phyloP scores from a whole-genome alignment of 2,329 filamentous ascomycete species.

The Cadophora sp. region DNA sequence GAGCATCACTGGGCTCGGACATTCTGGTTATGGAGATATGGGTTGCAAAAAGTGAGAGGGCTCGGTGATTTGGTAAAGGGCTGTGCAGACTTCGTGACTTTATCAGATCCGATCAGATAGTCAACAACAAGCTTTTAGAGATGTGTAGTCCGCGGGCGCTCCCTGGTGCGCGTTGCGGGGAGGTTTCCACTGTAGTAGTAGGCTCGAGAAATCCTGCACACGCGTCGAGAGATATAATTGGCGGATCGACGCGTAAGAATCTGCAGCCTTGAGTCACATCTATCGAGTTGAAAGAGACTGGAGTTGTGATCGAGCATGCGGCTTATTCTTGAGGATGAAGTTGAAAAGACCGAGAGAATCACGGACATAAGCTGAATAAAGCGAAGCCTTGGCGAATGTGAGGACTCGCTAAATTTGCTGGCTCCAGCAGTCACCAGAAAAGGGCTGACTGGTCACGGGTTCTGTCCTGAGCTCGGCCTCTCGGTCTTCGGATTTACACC shows the following conservation, averaged over 20 bases:
- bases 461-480: background rate
- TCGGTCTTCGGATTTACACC: background rate
- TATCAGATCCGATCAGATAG: conserved; percentile 10
- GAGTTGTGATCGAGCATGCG: background rate
- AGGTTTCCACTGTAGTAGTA: conserved; percentile 1
- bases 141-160: background rate
- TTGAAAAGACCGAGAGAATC: conserved; percentile 12
- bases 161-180: background rate
- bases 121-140: background rate
- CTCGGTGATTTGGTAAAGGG: background rate
- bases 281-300: background rate
- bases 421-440: background rate
- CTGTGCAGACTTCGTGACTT: conserved; percentile 6
- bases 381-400: background rate
- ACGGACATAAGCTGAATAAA: background rate
- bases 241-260: background rate
- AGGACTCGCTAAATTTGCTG: background rate
- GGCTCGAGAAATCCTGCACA: background rate
- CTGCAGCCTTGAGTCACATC: background rate
- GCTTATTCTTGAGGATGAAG: background rate
- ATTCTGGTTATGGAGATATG: conserved; percentile 10
- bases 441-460: background rate
- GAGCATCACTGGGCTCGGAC: conserved; percentile 15
- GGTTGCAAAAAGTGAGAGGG: background rate
- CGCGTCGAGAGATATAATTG: background rate